Conservation (phyloP, 2,329 filamentous ascomycete genomes). For the Diplodia seriata region DNA sequence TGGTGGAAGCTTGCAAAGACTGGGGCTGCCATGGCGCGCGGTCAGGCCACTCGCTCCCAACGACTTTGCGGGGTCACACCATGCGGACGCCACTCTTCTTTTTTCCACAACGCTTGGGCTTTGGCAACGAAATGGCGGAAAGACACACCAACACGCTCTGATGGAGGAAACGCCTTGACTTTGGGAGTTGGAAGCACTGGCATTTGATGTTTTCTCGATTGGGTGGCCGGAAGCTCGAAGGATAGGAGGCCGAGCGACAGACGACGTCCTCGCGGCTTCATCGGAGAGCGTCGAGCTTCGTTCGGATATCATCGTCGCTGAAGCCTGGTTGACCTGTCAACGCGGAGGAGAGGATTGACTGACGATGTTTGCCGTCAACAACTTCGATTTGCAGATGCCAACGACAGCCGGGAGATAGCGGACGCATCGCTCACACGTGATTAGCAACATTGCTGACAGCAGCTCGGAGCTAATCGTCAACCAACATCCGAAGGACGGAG, state of each 20-base stretch:
- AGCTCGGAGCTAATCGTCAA: background rate
- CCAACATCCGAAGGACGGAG: background rate
- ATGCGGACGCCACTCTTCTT: slow-evolving; percentile 5
- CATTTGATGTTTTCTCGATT: background rate
- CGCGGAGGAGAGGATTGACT: background rate
- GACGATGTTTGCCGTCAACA: background rate
- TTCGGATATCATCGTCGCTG: background rate
- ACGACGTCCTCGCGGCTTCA: background rate
- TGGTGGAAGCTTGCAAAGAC: slow-evolving; percentile 6
- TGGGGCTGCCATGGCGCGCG: slow-evolving; percentile 6
- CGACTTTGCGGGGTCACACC: slow-evolving; percentile 28
- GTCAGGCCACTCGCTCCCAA: slow-evolving; percentile 28
- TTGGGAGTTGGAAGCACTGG: background rate
- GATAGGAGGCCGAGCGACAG: background rate
- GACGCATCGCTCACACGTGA: background rate
- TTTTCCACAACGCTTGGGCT: background rate
- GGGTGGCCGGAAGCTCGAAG: background rate
- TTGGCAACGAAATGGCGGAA: background rate
- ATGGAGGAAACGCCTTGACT: background rate
- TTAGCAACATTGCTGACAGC: background rate
- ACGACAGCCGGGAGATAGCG: background rate
- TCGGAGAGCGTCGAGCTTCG: background rate
- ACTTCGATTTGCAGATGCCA: background rate
- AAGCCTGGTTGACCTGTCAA: background rate
- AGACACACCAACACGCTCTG: slow-evolving; percentile 1